Evolutionary conservation across 331 rosid species (phyloP).

Genomic region (Dryas integrifolia): DNA sequence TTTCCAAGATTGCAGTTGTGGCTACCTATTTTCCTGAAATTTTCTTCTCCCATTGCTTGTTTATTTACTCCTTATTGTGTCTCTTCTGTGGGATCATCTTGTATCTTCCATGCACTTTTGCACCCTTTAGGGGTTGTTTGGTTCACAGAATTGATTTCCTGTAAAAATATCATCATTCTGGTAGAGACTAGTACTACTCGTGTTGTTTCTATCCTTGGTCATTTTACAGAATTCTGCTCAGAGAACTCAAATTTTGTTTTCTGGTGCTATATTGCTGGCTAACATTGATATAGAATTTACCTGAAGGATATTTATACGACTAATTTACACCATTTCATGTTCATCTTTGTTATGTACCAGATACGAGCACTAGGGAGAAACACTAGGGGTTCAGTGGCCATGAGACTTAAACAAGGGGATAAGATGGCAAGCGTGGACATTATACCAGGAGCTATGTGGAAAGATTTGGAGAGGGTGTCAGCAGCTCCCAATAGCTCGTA

Average conservation of each 20-base stretch:
- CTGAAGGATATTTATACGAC: background rate
- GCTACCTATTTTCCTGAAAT: background rate
- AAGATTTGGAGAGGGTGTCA: conserved; percentile 43
- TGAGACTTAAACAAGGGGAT: conserved; percentile 81
- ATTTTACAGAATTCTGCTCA: background rate
- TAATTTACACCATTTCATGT: conserved; percentile 12
- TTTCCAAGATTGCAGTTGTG: background rate
- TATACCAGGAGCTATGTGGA: conserved; percentile 75
- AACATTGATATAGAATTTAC: no score
- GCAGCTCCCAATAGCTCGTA: conserved; percentile 53
- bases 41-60: background rate
- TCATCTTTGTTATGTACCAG: conserved; percentile 38
- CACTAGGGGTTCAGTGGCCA: conserved; percentile 83
- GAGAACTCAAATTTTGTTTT: background rate
- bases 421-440: conserved; percentile 93
- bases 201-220: background rate
- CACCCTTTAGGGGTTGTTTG: background rate
- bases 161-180: no score
- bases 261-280: background rate
- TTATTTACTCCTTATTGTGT: background rate
- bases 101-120: background rate
- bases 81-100: background rate
- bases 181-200: background rate
- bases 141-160: background rate
- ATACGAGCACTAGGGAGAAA: conserved; percentile 81